phyloP scores from a whole-genome alignment of 1,284 basidiomycete genomes.

The Trametes sp. region DNA sequence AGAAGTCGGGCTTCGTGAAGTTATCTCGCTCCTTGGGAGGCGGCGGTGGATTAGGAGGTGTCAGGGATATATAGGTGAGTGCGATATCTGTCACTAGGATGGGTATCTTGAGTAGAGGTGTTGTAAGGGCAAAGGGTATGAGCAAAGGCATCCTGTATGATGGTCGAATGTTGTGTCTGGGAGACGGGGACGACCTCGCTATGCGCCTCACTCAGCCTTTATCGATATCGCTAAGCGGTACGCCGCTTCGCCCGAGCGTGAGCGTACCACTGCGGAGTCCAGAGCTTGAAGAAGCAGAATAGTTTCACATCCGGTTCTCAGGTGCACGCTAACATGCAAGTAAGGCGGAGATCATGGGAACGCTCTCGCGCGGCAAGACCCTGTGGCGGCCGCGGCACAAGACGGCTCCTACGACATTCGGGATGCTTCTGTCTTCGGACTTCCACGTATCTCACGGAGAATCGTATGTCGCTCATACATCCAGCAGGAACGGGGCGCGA shows the following conservation, averaged over 20 bases:
- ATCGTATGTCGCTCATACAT: too few species aligned
- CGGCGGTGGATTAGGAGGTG: conserved; percentile 9
- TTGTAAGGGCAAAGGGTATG: background rate
- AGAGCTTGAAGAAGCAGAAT: background rate
- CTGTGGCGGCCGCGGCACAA: too few species aligned
- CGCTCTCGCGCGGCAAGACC: background rate
- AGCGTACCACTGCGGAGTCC: background rate
- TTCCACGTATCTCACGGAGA: too few species aligned
- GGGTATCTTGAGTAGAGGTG: conserved; percentile 7
- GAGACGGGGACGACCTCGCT: too few species aligned
- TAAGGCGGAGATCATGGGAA: background rate
- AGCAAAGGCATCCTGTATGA: background rate
- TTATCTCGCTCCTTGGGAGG: conserved; percentile 2
- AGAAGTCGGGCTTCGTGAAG: conserved; percentile 7
- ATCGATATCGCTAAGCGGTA: background rate
- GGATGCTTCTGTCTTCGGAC: too few species aligned
- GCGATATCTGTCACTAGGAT: background rate
- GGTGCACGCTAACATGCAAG: background rate
- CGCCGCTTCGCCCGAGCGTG: background rate
- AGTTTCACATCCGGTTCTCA: background rate
- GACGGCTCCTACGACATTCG: too few species aligned
- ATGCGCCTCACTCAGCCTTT: background rate
- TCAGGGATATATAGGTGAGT: conserved; percentile 3
- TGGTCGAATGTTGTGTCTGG: too few species aligned
- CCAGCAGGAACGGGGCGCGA: too few species aligned